Percentiles rank a stretch among this genome's conserved stretches.
Conservation (phyloP, 2,329 filamentous ascomycete species). For the Fusarium mundagurra region DNA sequence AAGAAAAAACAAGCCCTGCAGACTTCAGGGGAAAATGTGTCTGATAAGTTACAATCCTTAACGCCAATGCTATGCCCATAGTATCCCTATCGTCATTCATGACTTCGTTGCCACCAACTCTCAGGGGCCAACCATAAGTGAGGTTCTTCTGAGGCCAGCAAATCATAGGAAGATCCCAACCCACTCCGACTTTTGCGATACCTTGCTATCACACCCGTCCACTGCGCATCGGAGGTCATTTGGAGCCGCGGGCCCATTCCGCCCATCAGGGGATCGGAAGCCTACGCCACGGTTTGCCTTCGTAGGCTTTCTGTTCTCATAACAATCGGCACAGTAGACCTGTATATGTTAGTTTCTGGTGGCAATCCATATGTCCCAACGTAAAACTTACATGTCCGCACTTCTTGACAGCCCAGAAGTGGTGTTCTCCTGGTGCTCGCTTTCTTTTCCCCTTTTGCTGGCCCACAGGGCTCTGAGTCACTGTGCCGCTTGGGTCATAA, state of each 20-base stretch:
- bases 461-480: conserved; percentile 25
- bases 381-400: conserved; percentile 84
- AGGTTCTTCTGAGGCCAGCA: conserved; percentile 37
- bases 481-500: conserved; percentile 65
- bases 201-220: conserved; percentile 64
- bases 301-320: conserved; percentile 61
- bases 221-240: conserved; percentile 63
- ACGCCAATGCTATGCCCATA: conserved; percentile 34
- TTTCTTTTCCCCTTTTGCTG: conserved; percentile 54
- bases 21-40: not conserved
- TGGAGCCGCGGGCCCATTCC: conserved; percentile 33
- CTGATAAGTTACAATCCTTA: conserved; percentile 15
- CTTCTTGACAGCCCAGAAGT: conserved; percentile 90
- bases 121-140: not conserved
- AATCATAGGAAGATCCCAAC: conserved; percentile 68
- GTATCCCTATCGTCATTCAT: conserved; percentile 28
- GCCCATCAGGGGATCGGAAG: conserved; percentile 50
- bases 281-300: conserved; percentile 49
- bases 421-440: conserved; percentile 71
- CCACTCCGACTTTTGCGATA: conserved; percentile 66
- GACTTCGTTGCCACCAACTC: conserved; percentile 15
- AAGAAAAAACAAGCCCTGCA: not conserved
- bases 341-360: conserved; percentile 42
- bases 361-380: not conserved
- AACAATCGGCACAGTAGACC: conserved; percentile 73